These are phyloP conservation scores for Magnolia changhungtana DNA, from an alignment of 164 flowering plant species.

Conservation along the genomic window DNA sequence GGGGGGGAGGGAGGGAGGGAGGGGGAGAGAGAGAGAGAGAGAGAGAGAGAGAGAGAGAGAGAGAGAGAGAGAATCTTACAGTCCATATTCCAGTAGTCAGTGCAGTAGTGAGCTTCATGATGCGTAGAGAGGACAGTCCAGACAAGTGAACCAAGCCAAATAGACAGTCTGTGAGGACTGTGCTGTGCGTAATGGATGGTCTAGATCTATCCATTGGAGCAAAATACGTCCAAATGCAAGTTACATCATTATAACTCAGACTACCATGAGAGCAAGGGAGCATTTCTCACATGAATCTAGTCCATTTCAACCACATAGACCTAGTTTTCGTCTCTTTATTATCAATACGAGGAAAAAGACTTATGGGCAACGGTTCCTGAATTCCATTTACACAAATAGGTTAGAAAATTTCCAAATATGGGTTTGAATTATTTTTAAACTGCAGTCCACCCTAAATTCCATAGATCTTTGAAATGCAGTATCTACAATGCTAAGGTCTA, in stretches of 20 bases:
- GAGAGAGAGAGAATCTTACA: neutral
- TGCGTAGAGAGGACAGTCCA: no score
- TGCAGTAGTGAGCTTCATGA: no score
- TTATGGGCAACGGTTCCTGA: neutral
- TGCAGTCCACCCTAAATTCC: neutral
- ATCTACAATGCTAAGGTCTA: neutral
- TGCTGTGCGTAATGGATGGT: no score
- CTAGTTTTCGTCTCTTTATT: neutral
- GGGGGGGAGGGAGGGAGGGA: neutral
- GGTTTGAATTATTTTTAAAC: neutral
- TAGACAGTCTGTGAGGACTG: no score
- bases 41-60: constrained; percentile 1
- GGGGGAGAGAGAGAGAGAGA: neutral
- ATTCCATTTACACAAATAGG: neutral
- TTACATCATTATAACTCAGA: no score
- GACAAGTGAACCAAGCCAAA: no score
- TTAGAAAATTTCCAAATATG: neutral
- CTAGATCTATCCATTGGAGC: neutral
- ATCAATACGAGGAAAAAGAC: neutral
- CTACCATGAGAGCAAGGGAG: neutral
- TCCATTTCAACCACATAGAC: neutral
- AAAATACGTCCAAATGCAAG: neutral
- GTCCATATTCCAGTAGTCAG: no score
- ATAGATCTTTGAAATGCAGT: neutral
- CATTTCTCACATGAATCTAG: neutral